phyloP scores from a whole-genome alignment of 768 basidiomycete genomes.

The Sporobolomyces roseus region DNA sequence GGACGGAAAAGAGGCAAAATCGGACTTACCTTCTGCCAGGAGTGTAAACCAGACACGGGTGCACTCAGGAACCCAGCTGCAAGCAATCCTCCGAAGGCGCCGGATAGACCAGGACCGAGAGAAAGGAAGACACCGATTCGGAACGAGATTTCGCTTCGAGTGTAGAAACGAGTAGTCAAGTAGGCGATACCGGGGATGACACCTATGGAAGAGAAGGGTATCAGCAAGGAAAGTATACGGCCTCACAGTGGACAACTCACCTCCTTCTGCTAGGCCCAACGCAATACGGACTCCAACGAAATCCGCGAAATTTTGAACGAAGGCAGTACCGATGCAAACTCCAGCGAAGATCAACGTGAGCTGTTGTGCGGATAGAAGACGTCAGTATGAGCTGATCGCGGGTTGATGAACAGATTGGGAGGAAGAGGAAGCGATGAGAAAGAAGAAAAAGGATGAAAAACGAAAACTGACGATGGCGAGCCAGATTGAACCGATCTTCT shows the following conservation, averaged over 20 bases:
- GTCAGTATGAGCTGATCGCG: no score
- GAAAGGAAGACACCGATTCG: constrained; percentile 38
- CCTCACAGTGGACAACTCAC: no score
- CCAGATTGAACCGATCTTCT: constrained; percentile 34
- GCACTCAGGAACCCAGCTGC: constrained; percentile 29
- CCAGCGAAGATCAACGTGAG: constrained; percentile 24
- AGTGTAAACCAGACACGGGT: constrained; percentile 5
- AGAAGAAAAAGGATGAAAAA: background rate
- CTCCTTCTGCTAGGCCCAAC: constrained; percentile 36
- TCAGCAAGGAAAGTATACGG: no score
- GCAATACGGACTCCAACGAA: constrained; percentile 32
- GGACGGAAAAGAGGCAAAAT: background rate
- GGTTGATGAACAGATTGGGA: no score
- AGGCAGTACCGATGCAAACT: constrained; percentile 29
- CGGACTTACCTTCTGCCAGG: constrained; percentile 30
- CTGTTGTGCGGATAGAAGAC: background rate
- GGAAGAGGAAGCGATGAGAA: no score
- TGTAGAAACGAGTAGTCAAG: constrained; percentile 29
- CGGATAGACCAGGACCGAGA: constrained; percentile 30
- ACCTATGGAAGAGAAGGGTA: background rate
- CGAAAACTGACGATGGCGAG: constrained; percentile 14
- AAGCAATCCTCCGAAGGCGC: constrained; percentile 32
- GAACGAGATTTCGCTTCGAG: constrained; percentile 20
- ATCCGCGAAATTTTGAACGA: constrained; percentile 18
- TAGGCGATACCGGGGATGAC: constrained; percentile 39